Base-by-base conservation (phyloP, 106 monocot species). In the Apostasia ramifera region DNA sequence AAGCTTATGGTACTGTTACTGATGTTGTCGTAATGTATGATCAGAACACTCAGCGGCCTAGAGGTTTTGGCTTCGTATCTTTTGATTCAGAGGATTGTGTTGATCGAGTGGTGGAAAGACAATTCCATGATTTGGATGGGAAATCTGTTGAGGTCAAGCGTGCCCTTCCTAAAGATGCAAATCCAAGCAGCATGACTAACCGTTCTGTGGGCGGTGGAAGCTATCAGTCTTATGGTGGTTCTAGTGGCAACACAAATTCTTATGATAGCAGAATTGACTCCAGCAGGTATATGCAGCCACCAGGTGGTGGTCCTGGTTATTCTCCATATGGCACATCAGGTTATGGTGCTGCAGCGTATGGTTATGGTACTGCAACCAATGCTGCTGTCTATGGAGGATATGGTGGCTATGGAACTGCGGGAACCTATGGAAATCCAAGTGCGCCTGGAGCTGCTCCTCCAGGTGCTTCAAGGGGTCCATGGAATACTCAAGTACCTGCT, bases 201-300 rank as follows among this genome's bases (percentile, higher is more conserved):
- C 89, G 97, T 55, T 78, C 86, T 1, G 65, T 48, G 5, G 78
- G 86, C 54, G 72, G 76, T 37, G 88, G 89, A 6, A 59, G 58
- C n/a, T 97, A 86, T 74, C 89, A 85, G 13, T 66, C 78, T 3
- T 84, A 83, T 66, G 83, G 84, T 66, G 78, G 81, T 40, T 62
- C 89, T 5, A 73, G 72, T 71, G 57, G 52, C 2, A 89, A 77
- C 57, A 50, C 82, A 37, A 69, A 69, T 55, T 75, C 88, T 63
- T 92, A 92, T 77, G 97, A 98, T 73, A 78, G 79, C 8, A 90
- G 91, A 72, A 73, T 79, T 53, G 91, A 90, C 69, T 53, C 70
- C 40, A 87, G 72, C 59, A 80, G 83, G 63, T 92, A 93, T 37
- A 87, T 87, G 82, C 90, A 88, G 43, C 75, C 85, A 46, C 93